Evolutionary conservation across 139 green algal species (phyloP).

Genomic region (Picochlorum sp.): DNA sequence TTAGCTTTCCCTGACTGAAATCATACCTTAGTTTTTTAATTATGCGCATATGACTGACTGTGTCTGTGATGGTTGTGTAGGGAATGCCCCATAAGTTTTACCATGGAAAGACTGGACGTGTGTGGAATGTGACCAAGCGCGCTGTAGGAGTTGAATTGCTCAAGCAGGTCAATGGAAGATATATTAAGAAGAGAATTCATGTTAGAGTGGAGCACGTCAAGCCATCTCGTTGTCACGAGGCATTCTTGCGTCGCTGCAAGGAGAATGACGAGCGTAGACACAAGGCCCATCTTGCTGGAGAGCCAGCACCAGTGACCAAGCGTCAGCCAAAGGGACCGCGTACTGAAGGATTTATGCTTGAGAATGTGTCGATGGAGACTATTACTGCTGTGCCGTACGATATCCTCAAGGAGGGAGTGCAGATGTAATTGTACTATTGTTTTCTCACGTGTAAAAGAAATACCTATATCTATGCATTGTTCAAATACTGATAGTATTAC

Average conservation of each 20-base stretch:
- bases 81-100: slow-evolving; percentile 99
- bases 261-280: slow-evolving; percentile 77
- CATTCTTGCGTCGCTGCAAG: slow-evolving; percentile 78
- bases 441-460: not conserved
- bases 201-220: slow-evolving; percentile 94
- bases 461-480: too few species aligned
- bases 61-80: slow-evolving; percentile 34
- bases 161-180: slow-evolving; percentile 79
- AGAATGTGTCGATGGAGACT: slow-evolving; percentile 70
- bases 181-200: slow-evolving; percentile 95
- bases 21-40: too few species aligned
- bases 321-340: slow-evolving; percentile 60
- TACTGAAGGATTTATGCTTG: slow-evolving; percentile 68
- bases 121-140: slow-evolving; percentile 99
- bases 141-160: slow-evolving; percentile 94
- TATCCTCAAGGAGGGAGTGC: slow-evolving; percentile 64
- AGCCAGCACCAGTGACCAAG: slow-evolving; percentile 51
- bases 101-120: slow-evolving; percentile 87
- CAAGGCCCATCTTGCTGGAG: slow-evolving; percentile 62
- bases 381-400: slow-evolving; percentile 97
- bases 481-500: too few species aligned
- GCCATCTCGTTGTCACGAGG: slow-evolving; percentile 88
- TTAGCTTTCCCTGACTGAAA: too few species aligned
- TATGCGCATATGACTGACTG: not conserved
- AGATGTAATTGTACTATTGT: slow-evolving; percentile 10